Base-by-base conservation (phyloP, 139 green algal species). In the Chlamydomonas applanata region DNA sequence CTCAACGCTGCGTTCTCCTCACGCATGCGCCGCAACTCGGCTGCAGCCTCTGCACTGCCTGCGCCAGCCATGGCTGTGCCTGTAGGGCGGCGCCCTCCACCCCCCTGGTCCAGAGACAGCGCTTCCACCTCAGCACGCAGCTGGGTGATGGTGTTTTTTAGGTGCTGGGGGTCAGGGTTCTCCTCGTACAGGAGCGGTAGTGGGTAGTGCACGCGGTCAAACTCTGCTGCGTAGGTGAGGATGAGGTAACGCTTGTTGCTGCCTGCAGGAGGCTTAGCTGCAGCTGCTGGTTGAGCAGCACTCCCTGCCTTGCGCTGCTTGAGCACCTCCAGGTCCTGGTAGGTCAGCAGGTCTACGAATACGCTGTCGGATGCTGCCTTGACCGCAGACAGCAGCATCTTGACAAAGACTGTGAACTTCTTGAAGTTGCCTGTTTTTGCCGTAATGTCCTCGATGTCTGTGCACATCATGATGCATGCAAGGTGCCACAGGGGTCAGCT, bases 371-470 rank as follows among this genome's bases (percentile, higher is more conserved):
- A 94, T 20, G 88, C 81, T 29, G 89, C 80, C 46, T 83, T 85
- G 54, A 97, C 32, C 16, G 91, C 92, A 4, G 81, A 88, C 13
- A 90, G 59, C 57, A 98, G 83, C 94, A 98, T 97, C 19, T 83
- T 83, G 9, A 93, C 83, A 76, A 98, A 98, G 0, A 95, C 87
- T 4, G 72, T 64, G 78, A 90, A 94, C 71, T 90, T 92, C 67
- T 96, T 97, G 86, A 91, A 95, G 82, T 90, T 97, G 34, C 92
- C 91, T 4, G 94, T 95, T 63, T 95, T 96, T 24, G 79, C 61
- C 0, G 92, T 97, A 74, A 98, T 94, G 60, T 97, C 91, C 65
- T 97, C 91, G n/a, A 98, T 81, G 59, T 97, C 91, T 95, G 88
- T 68, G 77, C 1, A 9, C 11, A 52, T n/a, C n/a, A n/a, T 17